Percentiles rank a stretch among this genome's conserved stretches.
phyloP scores from a whole-genome alignment of 2,329 filamentous ascomycete species.

The Chaetothyriales sp. region DNA sequence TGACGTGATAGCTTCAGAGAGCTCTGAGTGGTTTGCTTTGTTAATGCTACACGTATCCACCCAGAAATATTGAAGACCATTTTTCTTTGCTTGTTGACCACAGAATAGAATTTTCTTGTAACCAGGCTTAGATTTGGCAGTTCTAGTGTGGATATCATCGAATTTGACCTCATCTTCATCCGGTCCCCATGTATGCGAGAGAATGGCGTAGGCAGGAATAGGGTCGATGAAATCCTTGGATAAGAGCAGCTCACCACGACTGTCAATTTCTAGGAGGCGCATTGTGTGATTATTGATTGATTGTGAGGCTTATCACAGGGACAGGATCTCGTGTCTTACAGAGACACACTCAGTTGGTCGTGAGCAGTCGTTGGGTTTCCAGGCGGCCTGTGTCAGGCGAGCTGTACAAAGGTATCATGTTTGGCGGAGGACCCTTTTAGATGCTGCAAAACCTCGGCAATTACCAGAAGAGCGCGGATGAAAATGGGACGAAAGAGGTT shows the following conservation, averaged over 20 bases:
- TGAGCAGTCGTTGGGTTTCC: too few relatives aligned
- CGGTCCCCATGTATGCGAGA: slow-evolving; percentile 18
- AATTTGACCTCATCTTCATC: slow-evolving; percentile 15
- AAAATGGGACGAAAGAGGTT: too few relatives aligned
- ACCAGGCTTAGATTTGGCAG: slow-evolving; percentile 3
- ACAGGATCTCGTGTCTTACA: background rate
- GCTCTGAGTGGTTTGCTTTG: slow-evolving; percentile 14
- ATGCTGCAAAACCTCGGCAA: too few relatives aligned
- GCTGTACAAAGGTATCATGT: too few relatives aligned
- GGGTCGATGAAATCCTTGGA: slow-evolving; percentile 2
- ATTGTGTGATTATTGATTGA: background rate
- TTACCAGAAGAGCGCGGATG: too few relatives aligned
- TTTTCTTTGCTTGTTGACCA: slow-evolving; percentile 3
- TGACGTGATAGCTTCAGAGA: slow-evolving; percentile 15
- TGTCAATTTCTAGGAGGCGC: slow-evolving; percentile 1
- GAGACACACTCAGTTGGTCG: too few relatives aligned
- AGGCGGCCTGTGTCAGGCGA: too few relatives aligned
- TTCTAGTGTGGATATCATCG: slow-evolving; percentile 10
- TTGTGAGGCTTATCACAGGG: background rate
- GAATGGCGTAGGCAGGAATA: slow-evolving; percentile 15
- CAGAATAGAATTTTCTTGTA: slow-evolving; percentile 10
- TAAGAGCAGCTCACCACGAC: slow-evolving; percentile 1
- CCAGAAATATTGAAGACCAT: slow-evolving; percentile 14
- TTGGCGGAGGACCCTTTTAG: too few relatives aligned
- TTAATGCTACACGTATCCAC: slow-evolving; percentile 19